These are phyloP conservation scores for Paraconiothyrium brasiliense DNA, from an alignment of 2,329 filamentous ascomycete species.

Conservation along the genomic window DNA sequence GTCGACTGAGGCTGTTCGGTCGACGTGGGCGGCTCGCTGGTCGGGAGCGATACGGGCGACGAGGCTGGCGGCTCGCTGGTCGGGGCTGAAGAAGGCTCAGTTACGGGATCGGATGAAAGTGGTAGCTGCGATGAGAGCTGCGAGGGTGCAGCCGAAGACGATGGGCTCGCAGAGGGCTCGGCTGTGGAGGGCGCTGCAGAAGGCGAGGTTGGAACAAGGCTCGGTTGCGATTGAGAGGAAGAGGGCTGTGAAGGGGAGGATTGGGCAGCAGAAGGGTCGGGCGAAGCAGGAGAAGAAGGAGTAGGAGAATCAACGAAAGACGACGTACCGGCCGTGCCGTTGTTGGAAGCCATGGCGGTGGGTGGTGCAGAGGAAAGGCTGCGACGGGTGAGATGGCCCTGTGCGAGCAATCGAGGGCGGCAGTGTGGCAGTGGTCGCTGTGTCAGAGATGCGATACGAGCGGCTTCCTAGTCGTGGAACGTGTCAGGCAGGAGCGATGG, in stretches of 20 bases:
- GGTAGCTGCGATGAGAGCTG: constrained; percentile 14
- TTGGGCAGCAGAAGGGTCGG: constrained; percentile 28
- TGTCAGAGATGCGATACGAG: constrained; percentile 13
- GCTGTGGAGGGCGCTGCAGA: constrained; percentile 23
- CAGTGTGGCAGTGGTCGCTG: constrained; percentile 1
- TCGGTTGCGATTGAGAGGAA: constrained; percentile 25
- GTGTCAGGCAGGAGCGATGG: constrained; percentile 23
- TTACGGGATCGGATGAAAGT: constrained; percentile 16
- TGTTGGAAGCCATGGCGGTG: constrained; percentile 40
- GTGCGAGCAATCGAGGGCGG: constrained; percentile 6
- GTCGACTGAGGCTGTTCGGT: constrained; percentile 12
- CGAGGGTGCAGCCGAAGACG: constrained; percentile 23
- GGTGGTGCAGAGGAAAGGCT: constrained; percentile 2
- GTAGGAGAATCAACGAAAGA: constrained; percentile 26
- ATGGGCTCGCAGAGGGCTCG: constrained; percentile 21
- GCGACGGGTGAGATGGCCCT: not conserved
- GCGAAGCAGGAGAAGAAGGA: constrained; percentile 8
- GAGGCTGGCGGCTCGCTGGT: constrained; percentile 15
- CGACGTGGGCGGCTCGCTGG: constrained; percentile 21
- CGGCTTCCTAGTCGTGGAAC: constrained; percentile 25
- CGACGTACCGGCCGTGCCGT: constrained; percentile 47
- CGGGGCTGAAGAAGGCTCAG: constrained; percentile 20
- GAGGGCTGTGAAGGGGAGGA: constrained; percentile 25
- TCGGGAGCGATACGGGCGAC: constrained; percentile 29
- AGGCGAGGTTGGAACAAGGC: constrained; percentile 22